Percentiles rank a stretch among this genome's conserved stretches.
Evolutionary conservation across 805 yeast genomes (phyloP).

Genomic region (Saccharomycopsis synnaedendra): DNA sequence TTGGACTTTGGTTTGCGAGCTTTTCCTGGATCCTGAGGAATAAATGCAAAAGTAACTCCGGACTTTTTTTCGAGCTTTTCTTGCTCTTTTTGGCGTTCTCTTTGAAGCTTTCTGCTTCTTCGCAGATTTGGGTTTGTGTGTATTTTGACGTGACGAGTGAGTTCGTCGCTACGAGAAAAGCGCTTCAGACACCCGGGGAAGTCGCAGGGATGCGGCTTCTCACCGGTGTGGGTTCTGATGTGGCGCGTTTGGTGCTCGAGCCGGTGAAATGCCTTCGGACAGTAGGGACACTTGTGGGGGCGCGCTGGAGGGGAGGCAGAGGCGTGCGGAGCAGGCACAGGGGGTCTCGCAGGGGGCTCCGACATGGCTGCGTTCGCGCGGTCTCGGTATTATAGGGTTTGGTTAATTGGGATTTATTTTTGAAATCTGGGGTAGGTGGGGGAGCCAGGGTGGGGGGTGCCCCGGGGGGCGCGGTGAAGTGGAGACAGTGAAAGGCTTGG

Average conservation of each 20-base stretch:
- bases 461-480: too few relatives aligned
- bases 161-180: constrained; percentile 61
- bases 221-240: constrained; percentile 73
- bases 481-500: too few relatives aligned
- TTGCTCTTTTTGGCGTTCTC: constrained; percentile 7
- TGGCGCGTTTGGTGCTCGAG: constrained; percentile 73
- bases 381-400: too few relatives aligned
- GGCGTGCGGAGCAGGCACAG: constrained; percentile 12
- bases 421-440: too few relatives aligned
- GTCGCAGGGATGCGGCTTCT: constrained; percentile 65
- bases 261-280: constrained; percentile 65
- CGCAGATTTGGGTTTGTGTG: constrained; percentile 59
- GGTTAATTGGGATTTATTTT: too few relatives aligned
- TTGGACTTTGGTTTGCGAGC: too few relatives aligned
- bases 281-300: constrained; percentile 66
- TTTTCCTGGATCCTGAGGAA: too few relatives aligned
- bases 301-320: constrained; percentile 18
- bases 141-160: constrained; percentile 62
- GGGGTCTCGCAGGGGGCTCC: constrained; percentile 14
- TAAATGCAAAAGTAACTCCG: too few relatives aligned
- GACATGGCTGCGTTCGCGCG: too few relatives aligned
- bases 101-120: constrained; percentile 20
- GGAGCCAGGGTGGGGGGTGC: too few relatives aligned
- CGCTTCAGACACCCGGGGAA: constrained; percentile 61
- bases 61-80: neutral